Base-by-base conservation (phyloP, 352 stramenopile species). In the Pseudoperonospora humuli region DNA sequence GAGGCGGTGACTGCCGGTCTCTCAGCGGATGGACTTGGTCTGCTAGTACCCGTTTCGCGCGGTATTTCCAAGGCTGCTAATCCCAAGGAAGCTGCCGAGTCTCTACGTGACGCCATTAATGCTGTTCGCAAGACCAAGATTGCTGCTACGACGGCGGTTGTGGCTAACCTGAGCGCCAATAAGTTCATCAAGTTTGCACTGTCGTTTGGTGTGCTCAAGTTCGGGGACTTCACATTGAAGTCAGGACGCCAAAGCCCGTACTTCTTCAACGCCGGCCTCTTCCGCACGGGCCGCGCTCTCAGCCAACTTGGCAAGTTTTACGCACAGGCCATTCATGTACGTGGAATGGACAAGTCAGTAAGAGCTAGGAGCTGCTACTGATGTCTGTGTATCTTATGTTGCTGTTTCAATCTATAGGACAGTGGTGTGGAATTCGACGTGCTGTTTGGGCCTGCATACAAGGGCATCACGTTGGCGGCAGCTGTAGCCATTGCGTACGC, bases 211-310 rank as follows among this genome's bases (percentile, higher is more conserved):
- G 97, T 99, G 42, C 80, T 99, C 21, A 96, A 97, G 57, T 99
- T 99, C 63, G 96, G 96, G 19, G 85, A 89, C 23, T 99, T 99
- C 70, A 97, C 85, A 34, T 75, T 99, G 18, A 99, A 99, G 67
- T 98, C 93, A 42, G 96, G 96, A 25, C 77, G 97, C 34, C 75
- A 93, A 36, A 98, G 89, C 21, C 97, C 97, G 17, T 99, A 99
- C 75, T 99, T 99, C 63, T 99, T 99, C 70, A 99, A 99, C 78
- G 96, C 96, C 13, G 76, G 96, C 11, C 74, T 98, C 29, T 99
- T 99, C 72, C 95, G 86, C 51, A 96, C 86, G 7, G 96, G 96
- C 7, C 75, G 75, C 26, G 87, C 95, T 13, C 65, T 99, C 11
- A 74, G 83, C 29, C 85, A 96, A 43, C 69, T 98, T 11, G 93